Conservation (phyloP, 805 yeast species). For the Nakazawaea holstii region DNA sequence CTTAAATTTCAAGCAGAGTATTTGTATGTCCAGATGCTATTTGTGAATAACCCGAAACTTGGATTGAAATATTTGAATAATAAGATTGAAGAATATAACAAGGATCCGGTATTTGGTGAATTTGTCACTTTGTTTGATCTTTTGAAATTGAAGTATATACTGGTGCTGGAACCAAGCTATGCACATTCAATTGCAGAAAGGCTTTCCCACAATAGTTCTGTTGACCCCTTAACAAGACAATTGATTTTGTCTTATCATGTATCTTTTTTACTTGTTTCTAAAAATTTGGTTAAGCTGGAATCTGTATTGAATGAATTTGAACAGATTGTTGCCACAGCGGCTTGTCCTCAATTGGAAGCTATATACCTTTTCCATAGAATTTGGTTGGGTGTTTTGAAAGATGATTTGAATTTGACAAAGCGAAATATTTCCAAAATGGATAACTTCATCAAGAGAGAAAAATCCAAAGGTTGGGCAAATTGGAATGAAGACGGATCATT, state of each 20-base stretch:
- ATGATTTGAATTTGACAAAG: constrained; percentile 22
- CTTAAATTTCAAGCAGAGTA: constrained; percentile 28
- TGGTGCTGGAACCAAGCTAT: constrained; percentile 22
- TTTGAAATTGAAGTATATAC: constrained; percentile 25
- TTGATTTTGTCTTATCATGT: constrained; percentile 24
- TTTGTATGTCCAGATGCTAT: constrained; percentile 32
- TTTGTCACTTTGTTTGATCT: constrained; percentile 26
- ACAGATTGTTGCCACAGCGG: background rate
- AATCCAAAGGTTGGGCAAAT: constrained; percentile 17
- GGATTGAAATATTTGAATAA: constrained; percentile 27
- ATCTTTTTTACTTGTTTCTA: constrained; percentile 26
- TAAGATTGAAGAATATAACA: constrained; percentile 18
- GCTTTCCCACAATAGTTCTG: constrained; percentile 5
- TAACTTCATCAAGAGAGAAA: constrained; percentile 19
- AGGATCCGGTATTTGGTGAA: constrained; percentile 10
- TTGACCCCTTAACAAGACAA: constrained; percentile 16
- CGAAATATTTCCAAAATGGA: constrained; percentile 20
- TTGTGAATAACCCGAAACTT: constrained; percentile 20
- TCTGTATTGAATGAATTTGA: constrained; percentile 17
- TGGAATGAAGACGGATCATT: constrained; percentile 29
- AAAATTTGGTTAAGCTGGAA: constrained; percentile 20
- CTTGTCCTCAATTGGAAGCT: constrained; percentile 29
- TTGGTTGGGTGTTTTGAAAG: constrained; percentile 22
- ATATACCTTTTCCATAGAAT: constrained; percentile 23
- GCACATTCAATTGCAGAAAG: constrained; percentile 19